A percentile compares a stretch with the other conserved stretches of the same genome.
Evolutionary conservation across 139 green algal genomes (phyloP).

Genomic region (Trebouxia sp.): DNA sequence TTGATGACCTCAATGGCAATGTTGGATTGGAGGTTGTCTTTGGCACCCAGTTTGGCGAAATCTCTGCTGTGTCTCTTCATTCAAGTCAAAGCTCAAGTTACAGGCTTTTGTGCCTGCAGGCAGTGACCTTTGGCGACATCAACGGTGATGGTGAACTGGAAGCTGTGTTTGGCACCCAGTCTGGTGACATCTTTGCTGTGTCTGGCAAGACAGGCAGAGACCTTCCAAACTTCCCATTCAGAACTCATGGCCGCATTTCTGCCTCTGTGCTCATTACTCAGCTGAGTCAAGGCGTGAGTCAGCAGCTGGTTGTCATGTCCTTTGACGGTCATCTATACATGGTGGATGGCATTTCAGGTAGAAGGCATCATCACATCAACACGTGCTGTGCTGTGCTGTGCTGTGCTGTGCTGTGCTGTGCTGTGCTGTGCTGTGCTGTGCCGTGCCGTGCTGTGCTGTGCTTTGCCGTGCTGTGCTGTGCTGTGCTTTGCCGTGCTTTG

Average conservation of each 20-base stretch:
- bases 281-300: conserved; percentile 30
- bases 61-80: too few species aligned
- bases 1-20: too few species aligned
- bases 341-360: conserved; percentile 71
- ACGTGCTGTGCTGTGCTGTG: conserved; percentile 7
- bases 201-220: conserved; percentile 61
- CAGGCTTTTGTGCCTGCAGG: conserved; percentile 34
- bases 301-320: conserved; percentile 83
- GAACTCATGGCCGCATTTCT: conserved; percentile 45
- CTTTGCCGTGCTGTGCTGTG: conserved; percentile 7
- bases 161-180: conserved; percentile 72
- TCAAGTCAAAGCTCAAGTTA: too few species aligned
- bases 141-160: conserved; percentile 86
- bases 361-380: background rate
- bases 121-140: conserved; percentile 71
- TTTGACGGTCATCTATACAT: conserved; percentile 94
- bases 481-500: background rate
- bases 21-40: too few species aligned
- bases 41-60: too few species aligned
- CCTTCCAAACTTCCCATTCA: conserved; percentile 80
- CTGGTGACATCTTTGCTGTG: conserved; percentile 82
- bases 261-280: conserved; percentile 65
- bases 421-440: conserved; percentile 21
- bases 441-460: conserved; percentile 22
- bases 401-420: conserved; percentile 28